These are phyloP conservation scores for Epichloe elymi DNA, from an alignment of 2,329 filamentous ascomycete species.

Conservation along the genomic window DNA sequence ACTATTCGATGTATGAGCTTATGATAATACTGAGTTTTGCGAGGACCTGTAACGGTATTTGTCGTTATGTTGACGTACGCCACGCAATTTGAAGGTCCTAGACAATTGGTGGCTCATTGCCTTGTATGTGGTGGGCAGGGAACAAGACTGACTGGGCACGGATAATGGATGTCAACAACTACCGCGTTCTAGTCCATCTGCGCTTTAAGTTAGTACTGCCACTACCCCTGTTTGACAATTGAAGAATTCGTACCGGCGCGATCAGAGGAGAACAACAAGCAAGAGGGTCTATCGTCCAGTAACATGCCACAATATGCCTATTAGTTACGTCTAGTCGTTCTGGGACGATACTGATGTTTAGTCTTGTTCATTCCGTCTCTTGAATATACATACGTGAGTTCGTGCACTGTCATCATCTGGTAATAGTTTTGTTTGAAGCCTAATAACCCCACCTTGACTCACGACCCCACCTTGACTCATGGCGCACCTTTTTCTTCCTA, in stretches of 20 bases:
- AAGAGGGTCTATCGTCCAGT: neutral
- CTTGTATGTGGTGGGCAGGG: neutral
- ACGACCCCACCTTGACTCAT: constrained; percentile 4
- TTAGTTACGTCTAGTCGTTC: neutral
- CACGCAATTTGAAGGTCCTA: neutral
- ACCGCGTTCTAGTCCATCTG: neutral
- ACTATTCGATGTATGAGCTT: neutral
- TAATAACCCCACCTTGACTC: neutral
- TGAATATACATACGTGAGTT: neutral
- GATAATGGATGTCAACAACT: neutral
- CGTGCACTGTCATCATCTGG: neutral
- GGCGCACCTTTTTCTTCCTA: neutral
- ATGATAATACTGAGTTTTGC: neutral
- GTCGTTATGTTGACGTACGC: neutral
- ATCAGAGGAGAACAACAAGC: too few species aligned
- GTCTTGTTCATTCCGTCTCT: too few species aligned
- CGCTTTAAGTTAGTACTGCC: neutral
- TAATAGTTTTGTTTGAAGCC: too few species aligned
- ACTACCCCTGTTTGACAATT: neutral
- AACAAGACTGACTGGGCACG: neutral
- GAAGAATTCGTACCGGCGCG: neutral
- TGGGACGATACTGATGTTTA: neutral
- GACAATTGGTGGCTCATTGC: neutral
- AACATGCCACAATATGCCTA: neutral
- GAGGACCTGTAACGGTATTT: neutral